phyloP scores from a whole-genome alignment of 2,329 filamentous ascomycete genomes.

The Apiospora marii region DNA sequence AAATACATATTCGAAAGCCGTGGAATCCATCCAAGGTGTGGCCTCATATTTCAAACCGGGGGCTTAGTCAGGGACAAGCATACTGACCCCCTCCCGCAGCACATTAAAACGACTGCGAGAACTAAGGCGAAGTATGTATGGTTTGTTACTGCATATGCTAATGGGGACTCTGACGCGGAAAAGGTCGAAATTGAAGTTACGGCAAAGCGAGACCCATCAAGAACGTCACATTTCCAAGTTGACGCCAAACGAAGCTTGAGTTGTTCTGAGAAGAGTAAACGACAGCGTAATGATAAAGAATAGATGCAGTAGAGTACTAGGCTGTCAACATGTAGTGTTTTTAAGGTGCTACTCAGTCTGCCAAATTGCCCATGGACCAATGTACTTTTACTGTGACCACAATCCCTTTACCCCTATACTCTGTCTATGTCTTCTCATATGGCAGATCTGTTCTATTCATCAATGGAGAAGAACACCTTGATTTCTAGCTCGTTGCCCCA shows the following conservation, averaged over 20 bases:
- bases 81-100: too few species aligned
- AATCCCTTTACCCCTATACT: too few species aligned
- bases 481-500: constrained; percentile 85
- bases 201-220: background rate
- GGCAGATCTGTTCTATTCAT: constrained; percentile 32
- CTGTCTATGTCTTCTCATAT: background rate
- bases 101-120: background rate
- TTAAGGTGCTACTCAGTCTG: background rate
- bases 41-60: background rate
- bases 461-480: constrained; percentile 63
- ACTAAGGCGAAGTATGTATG: background rate
- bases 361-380: background rate
- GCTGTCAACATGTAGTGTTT: background rate
- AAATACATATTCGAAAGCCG: background rate
- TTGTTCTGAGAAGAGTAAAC: background rate
- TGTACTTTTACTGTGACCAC: background rate
- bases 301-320: background rate
- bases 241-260: background rate
- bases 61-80: background rate
- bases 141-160: background rate
- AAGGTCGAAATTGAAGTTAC: background rate
- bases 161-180: background rate
- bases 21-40: background rate
- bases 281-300: background rate
- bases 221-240: background rate